Conservation (phyloP, 805 yeast species). For the Sugiyamaella americana region DNA sequence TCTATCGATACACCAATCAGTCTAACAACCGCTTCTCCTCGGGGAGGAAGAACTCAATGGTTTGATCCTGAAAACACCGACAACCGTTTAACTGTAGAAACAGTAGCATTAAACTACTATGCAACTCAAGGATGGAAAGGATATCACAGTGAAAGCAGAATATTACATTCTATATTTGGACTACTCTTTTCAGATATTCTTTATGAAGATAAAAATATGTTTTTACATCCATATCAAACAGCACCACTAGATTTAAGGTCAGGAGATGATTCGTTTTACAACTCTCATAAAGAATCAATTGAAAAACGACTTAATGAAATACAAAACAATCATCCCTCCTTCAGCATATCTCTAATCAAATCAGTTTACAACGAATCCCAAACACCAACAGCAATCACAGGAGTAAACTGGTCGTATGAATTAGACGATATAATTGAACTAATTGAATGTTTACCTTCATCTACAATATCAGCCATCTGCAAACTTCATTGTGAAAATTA, state of each 20-base stretch:
- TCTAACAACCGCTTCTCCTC: background rate
- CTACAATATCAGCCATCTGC: conserved; percentile 22
- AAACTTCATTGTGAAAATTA: conserved; percentile 22
- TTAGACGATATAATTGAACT: conserved; percentile 20
- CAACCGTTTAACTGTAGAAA: conserved; percentile 27
- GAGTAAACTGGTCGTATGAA: conserved; percentile 29
- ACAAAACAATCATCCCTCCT: conserved; percentile 9
- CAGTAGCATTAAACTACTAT: conserved; percentile 30
- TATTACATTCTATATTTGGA: conserved; percentile 27
- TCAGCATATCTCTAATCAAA: conserved; percentile 2
- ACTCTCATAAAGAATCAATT: conserved; percentile 20
- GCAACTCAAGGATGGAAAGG: conserved; percentile 29
- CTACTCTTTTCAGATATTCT: conserved; percentile 30
- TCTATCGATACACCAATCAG: background rate
- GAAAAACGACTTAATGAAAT: conserved; percentile 21
- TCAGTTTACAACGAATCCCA: conserved; percentile 14
- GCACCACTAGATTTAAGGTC: conserved; percentile 29
- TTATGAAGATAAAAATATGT: conserved; percentile 26
- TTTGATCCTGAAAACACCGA: background rate
- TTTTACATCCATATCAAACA: conserved; percentile 31
- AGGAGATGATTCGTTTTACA: conserved; percentile 18
- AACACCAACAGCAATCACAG: conserved; percentile 24
- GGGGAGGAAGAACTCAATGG: conserved; percentile 1
- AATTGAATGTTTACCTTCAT: conserved; percentile 19
- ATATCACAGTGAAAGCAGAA: conserved; percentile 33